phyloP scores from a whole-genome alignment of 2,329 filamentous ascomycete genomes.

The Penicillium hesseltinei region DNA sequence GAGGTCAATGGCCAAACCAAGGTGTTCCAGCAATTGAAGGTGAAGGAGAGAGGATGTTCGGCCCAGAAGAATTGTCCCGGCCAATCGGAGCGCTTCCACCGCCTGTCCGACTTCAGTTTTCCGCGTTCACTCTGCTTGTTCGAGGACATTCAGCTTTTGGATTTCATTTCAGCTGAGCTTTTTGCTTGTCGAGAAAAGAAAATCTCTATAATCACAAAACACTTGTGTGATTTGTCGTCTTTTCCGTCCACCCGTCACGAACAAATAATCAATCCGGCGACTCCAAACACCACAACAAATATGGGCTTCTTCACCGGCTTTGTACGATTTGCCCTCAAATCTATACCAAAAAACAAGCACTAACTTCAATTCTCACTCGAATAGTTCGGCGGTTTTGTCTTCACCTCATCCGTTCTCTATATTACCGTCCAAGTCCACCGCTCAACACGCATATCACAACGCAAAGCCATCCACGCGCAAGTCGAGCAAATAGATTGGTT shows the following conservation, averaged over 20 bases:
- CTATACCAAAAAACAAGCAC: not conserved
- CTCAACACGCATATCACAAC: slow-evolving; percentile 58
- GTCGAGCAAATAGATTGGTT: slow-evolving; percentile 43
- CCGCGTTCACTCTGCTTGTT: slow-evolving; percentile 5
- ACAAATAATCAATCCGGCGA: not conserved
- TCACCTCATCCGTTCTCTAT: slow-evolving; percentile 72
- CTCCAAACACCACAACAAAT: slow-evolving; percentile 33
- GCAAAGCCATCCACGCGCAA: slow-evolving; percentile 46
- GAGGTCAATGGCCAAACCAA: slow-evolving; percentile 2
- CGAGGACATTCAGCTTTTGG: not conserved
- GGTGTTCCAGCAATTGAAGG: not conserved
- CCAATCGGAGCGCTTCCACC: slow-evolving; percentile 38
- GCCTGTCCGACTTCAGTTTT: slow-evolving; percentile 23
- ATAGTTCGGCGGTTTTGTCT: slow-evolving; percentile 71
- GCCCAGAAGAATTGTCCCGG: slow-evolving; percentile 35
- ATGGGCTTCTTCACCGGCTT: slow-evolving; percentile 74
- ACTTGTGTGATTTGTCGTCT: not conserved
- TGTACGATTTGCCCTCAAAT: slow-evolving; percentile 51
- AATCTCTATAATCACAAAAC: not conserved
- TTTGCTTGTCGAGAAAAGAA: not conserved
- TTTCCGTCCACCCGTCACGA: not conserved
- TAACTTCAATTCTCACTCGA: slow-evolving; percentile 1
- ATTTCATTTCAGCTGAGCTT: not conserved
- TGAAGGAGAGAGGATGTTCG: slow-evolving; percentile 9
- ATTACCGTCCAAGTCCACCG: slow-evolving; percentile 69